A percentile compares a stretch with the other conserved stretches of the same genome.
Evolutionary conservation across 768 basidiomycete genomes (phyloP).

Genomic region (Boletus rubescentipes): DNA sequence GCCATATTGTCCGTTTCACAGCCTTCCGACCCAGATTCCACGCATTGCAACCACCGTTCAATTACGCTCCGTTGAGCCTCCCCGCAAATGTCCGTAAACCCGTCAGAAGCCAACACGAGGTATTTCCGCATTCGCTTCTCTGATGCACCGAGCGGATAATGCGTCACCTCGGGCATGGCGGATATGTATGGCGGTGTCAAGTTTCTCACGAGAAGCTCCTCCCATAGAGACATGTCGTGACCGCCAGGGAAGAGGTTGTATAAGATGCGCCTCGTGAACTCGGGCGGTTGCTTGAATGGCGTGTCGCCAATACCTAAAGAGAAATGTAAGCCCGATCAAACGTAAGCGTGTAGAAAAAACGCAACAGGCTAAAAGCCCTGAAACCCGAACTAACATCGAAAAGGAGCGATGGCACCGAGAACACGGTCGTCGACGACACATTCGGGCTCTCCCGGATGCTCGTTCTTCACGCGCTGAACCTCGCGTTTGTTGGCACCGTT

Average conservation of each 20-base stretch:
- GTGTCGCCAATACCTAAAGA: conserved; percentile 62
- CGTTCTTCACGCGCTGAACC: conserved; percentile 56
- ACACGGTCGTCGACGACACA: conserved; percentile 66
- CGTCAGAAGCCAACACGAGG: conserved; percentile 66
- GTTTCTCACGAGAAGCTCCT: conserved; percentile 63
- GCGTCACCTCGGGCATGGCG: conserved; percentile 60
- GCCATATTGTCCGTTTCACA: conserved; percentile 47
- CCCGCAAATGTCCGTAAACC: conserved; percentile 61
- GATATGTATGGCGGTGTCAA: conserved; percentile 66
- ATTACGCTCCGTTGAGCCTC: conserved; percentile 47
- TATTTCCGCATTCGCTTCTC: conserved; percentile 40
- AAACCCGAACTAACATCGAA: conserved; percentile 56
- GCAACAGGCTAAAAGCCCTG: conserved; percentile 5
- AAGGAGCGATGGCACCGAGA: conserved; percentile 75
- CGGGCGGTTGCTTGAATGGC: conserved; percentile 72
- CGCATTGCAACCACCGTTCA: conserved; percentile 50
- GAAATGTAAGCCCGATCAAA: conserved; percentile 9
- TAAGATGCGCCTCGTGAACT: conserved; percentile 62
- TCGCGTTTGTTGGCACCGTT: conserved; percentile 70
- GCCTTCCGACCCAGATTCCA: conserved; percentile 32
- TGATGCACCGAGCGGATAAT: conserved; percentile 45
- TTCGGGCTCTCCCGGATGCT: conserved; percentile 71
- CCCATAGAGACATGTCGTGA: conserved; percentile 61
- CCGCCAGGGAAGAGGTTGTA: conserved; percentile 66
- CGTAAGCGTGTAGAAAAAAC: conserved; percentile 9